Evolutionary conservation across 345 rosid species (phyloP).

Genomic region (Sisymbrium irio): DNA sequence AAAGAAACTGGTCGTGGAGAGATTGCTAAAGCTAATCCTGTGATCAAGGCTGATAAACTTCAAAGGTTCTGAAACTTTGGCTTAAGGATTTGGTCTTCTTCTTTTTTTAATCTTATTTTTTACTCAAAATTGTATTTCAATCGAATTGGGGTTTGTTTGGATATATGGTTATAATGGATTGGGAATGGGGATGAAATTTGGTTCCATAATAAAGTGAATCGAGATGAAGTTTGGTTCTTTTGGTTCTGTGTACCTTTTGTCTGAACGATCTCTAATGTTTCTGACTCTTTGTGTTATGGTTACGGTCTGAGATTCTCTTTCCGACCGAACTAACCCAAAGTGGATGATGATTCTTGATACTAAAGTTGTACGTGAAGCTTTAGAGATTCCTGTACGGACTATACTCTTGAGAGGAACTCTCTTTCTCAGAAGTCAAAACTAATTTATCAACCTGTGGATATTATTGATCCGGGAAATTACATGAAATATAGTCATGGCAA

Average conservation of each 20-base stretch:
- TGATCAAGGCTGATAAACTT: constrained; percentile 36
- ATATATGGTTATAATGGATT: neutral
- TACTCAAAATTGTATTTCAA: constrained; percentile 9
- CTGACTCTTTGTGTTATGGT: no score
- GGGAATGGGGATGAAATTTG: constrained; percentile 18
- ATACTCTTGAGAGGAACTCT: neutral
- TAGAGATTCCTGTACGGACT: neutral
- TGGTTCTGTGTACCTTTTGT: neutral
- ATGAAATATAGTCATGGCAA: neutral
- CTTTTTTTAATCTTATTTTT: neutral
- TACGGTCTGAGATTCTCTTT: neutral
- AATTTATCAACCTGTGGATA: neutral
- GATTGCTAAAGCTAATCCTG: constrained; percentile 38
- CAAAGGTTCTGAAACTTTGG: constrained; percentile 29
- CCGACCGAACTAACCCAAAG: neutral
- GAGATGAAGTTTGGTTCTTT: neutral
- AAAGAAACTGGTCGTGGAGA: constrained; percentile 29
- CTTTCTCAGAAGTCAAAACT: neutral
- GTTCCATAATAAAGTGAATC: constrained; percentile 33
- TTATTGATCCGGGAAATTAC: neutral
- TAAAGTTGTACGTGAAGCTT: no score
- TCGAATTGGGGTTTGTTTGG: constrained; percentile 8
- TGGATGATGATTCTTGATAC: neutral
- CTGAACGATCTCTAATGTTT: neutral
- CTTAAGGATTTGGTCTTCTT: neutral